Conservation (phyloP, 495 filamentous ascomycete species). For the Trichocladium antarcticum region DNA sequence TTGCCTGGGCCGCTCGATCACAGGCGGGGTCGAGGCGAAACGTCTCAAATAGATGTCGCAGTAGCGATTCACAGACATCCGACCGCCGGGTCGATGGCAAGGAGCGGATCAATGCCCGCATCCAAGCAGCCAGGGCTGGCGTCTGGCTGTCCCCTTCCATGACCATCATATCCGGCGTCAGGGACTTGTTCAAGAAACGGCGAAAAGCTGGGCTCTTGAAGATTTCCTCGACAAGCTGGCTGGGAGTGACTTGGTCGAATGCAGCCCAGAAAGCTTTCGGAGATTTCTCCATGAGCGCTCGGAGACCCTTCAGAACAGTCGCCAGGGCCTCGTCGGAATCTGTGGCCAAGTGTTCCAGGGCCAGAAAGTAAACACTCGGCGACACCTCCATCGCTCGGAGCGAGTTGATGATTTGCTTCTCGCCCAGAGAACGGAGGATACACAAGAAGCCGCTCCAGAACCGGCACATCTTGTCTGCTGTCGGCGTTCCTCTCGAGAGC, state of each 20-base stretch:
- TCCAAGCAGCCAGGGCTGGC: conserved; percentile 51
- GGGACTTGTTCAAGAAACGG: conserved; percentile 46
- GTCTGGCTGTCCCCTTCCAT: conserved; percentile 47
- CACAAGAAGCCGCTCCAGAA: conserved; percentile 67
- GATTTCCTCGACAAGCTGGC: conserved; percentile 62
- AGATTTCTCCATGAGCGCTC: conserved; percentile 57
- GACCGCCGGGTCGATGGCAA: conserved; percentile 57
- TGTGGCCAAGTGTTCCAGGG: conserved; percentile 60
- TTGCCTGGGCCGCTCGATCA: conserved; percentile 29
- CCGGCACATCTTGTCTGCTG: conserved; percentile 36
- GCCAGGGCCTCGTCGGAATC: conserved; percentile 47
- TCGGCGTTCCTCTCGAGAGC: conserved; percentile 5
- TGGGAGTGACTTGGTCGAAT: conserved; percentile 64
- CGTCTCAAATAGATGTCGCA: conserved; percentile 55
- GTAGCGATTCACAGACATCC: conserved; percentile 58
- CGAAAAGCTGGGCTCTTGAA: conserved; percentile 60
- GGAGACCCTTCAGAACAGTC: conserved; percentile 53
- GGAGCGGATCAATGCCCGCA: conserved; percentile 62
- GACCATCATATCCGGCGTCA: conserved; percentile 43
- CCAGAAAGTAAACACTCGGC: conserved; percentile 59
- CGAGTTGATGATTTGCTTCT: conserved; percentile 63
- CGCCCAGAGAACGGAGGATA: conserved; percentile 59
- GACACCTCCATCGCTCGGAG: conserved; percentile 63
- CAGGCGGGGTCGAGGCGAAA: conserved; percentile 43
- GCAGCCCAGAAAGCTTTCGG: conserved; percentile 77